A percentile compares a stretch with the other conserved stretches of the same genome.
Conservation (phyloP, 768 basidiomycete genomes). For the Suillus plorans region DNA sequence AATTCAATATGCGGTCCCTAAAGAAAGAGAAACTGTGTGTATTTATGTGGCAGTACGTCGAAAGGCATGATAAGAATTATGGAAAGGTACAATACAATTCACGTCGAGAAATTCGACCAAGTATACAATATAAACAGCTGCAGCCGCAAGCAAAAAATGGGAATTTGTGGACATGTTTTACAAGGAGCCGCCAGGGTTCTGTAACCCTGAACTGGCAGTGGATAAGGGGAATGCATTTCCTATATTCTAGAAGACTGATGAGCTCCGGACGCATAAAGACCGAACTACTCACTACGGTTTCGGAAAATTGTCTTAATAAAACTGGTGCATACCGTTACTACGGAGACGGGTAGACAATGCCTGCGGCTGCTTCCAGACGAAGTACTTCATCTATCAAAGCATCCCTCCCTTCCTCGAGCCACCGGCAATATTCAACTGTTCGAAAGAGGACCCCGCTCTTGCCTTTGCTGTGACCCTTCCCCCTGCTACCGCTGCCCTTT, state of each 20-base stretch:
- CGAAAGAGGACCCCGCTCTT: conserved; percentile 89
- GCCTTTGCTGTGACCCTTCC: conserved; percentile 72
- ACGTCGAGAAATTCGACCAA: not conserved
- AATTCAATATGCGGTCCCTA: not conserved
- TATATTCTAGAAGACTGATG: not conserved
- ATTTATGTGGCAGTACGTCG: not conserved
- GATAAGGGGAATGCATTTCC: not conserved
- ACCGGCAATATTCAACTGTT: conserved; percentile 81
- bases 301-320: not conserved
- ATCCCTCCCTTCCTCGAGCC: conserved; percentile 82
- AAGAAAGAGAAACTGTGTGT: no score
- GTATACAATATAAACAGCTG: not conserved
- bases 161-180: not conserved
- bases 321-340: not conserved
- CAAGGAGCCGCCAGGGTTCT: not conserved
- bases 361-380: conserved; percentile 66
- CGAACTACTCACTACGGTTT: not conserved
- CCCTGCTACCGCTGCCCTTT: conserved; percentile 69
- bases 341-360: conserved; percentile 33
- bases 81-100: not conserved
- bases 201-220: not conserved
- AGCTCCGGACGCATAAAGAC: not conserved
- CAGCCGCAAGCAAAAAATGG: no score
- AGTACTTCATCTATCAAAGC: conserved; percentile 68
- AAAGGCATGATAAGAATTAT: not conserved